Percentiles rank a stretch among this genome's conserved stretches.
Evolutionary conservation across 2,329 filamentous ascomycete species (phyloP).

Genomic region (Cercospora beticola): DNA sequence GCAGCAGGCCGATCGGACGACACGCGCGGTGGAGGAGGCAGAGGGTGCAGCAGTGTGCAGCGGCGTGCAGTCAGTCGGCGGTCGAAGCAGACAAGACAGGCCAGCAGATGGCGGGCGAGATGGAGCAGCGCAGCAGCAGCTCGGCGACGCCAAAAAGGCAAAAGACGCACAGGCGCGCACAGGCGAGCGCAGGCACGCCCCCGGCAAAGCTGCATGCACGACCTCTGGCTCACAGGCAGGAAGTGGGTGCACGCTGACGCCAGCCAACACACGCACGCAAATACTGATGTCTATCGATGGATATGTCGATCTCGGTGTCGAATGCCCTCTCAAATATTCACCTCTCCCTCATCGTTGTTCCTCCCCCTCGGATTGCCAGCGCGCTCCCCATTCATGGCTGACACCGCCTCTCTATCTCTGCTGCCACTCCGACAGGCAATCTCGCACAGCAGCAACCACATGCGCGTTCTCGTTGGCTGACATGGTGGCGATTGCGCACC

Average conservation of each 20-base stretch:
- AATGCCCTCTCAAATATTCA: background rate
- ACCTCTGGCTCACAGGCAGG: background rate
- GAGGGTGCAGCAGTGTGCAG: background rate
- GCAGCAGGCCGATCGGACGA: background rate
- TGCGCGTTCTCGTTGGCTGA: slow-evolving; percentile 2
- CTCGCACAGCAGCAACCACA: slow-evolving; percentile 2
- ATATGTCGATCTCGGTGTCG: background rate
- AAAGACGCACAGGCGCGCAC: background rate
- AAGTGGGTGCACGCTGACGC: background rate
- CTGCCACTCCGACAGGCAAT: slow-evolving; percentile 1
- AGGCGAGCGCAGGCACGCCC: background rate
- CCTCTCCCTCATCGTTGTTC: too few species aligned
- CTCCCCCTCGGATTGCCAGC: too few species aligned
- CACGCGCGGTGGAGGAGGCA: background rate
- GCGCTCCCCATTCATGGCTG: background rate
- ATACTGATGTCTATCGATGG: background rate
- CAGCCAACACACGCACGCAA: background rate
- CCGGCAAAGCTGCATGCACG: background rate
- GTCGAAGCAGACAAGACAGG: background rate
- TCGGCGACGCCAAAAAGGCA: slow-evolving; percentile 4
- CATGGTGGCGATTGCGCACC: background rate
- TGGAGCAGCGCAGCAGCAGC: background rate
- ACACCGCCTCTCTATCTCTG: background rate
- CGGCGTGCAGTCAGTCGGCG: background rate
- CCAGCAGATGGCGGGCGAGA: background rate